These are phyloP conservation scores for Neoscytalidium dimidiatum DNA, from an alignment of 2,329 filamentous ascomycete species.

Conservation along the genomic window DNA sequence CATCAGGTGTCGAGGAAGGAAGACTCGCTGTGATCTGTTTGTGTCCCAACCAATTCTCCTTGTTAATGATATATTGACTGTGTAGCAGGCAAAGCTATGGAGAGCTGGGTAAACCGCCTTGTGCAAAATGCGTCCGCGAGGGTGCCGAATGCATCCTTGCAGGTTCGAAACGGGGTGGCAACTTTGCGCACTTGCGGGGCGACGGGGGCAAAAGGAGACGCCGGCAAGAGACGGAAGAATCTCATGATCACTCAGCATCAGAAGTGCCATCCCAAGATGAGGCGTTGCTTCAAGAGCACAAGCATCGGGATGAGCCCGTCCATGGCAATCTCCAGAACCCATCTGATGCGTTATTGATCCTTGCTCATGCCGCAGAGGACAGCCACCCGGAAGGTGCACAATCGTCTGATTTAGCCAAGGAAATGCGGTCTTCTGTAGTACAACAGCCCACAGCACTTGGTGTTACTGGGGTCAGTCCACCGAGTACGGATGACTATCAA, in stretches of 20 bases:
- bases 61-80: neutral
- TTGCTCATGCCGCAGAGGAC: constrained; percentile 19
- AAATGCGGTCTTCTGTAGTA: neutral
- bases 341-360: constrained; percentile 14
- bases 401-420: neutral
- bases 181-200: constrained; percentile 14
- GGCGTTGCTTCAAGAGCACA: neutral
- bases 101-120: constrained; percentile 19
- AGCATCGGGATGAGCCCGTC: neutral
- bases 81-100: constrained; percentile 3
- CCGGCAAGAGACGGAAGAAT: neutral
- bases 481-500: neutral
- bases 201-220: neutral
- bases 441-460: neutral
- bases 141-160: constrained; percentile 16
- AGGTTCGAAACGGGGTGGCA: constrained; percentile 13
- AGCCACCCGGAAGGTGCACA: neutral
- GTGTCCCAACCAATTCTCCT: neutral
- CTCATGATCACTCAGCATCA: neutral
- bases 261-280: neutral
- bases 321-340: constrained; percentile 14
- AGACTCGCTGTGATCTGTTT: constrained; percentile 18
- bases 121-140: constrained; percentile 19
- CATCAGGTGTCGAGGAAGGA: constrained; percentile 14
- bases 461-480: neutral